These are phyloP conservation scores for Simplicillium aogashimaense DNA, from an alignment of 2,329 filamentous ascomycete genomes.

Conservation along the genomic window DNA sequence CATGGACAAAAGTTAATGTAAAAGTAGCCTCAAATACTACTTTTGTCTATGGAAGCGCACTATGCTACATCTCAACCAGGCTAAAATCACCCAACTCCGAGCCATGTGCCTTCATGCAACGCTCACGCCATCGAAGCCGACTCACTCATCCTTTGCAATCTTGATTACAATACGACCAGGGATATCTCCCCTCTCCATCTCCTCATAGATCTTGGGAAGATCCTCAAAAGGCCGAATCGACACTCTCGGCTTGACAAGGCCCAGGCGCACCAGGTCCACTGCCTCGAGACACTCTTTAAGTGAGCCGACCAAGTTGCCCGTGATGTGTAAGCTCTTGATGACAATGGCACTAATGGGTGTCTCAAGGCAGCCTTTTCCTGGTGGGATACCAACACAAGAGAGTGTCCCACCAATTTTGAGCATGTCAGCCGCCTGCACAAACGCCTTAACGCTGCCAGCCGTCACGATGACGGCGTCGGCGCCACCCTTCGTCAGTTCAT, in stretches of 20 bases:
- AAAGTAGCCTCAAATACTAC: no score
- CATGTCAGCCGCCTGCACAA: slow-evolving; percentile 9
- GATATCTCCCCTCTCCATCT: slow-evolving; percentile 8
- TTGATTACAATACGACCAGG: slow-evolving; percentile 8
- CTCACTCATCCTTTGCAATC: slow-evolving; percentile 9
- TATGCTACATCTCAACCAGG: no score
- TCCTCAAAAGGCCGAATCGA: slow-evolving; percentile 7
- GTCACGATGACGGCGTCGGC: slow-evolving; percentile 9
- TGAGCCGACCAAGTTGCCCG: slow-evolving; percentile 9
- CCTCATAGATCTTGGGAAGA: slow-evolving; percentile 7
- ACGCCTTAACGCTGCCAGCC: slow-evolving; percentile 8
- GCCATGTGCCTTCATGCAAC: not conserved
- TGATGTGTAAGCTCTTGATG: slow-evolving; percentile 9
- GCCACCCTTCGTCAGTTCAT: slow-evolving; percentile 6
- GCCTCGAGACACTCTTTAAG: slow-evolving; percentile 10
- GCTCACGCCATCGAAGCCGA: not conserved
- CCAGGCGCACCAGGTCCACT: slow-evolving; percentile 9
- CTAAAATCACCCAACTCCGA: no score
- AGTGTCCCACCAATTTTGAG: slow-evolving; percentile 8
- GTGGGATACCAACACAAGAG: slow-evolving; percentile 9
- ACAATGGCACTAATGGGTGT: slow-evolving; percentile 10
- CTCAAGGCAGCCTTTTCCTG: slow-evolving; percentile 7
- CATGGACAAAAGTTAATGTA: not conserved
- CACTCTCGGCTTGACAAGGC: slow-evolving; percentile 8
- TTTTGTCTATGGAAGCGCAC: no score